phyloP scores from a whole-genome alignment of 2,329 filamentous ascomycete species.

The Lachnellula suecica region DNA sequence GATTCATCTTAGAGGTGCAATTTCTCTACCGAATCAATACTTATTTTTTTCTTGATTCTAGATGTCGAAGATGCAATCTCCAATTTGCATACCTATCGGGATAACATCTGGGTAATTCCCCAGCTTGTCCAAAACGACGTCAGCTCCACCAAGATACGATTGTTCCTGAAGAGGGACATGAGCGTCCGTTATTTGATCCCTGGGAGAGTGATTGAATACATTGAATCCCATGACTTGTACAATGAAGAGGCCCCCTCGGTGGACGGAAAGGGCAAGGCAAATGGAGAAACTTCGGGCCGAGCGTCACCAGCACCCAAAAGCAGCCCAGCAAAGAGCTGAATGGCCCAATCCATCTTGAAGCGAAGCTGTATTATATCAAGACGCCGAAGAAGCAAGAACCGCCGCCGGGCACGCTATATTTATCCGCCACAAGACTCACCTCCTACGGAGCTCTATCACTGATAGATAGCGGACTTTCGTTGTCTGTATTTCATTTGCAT shows the following conservation, averaged over 20 bases:
- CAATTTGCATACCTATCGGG: slow-evolving; percentile 58
- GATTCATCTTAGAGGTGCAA: no score
- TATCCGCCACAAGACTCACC: no score
- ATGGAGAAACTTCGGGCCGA: slow-evolving; percentile 16
- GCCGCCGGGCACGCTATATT: neutral
- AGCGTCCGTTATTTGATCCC: slow-evolving; percentile 78
- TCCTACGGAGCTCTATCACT: no score
- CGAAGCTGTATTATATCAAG: neutral
- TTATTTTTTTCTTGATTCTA: no score
- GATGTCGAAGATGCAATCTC: slow-evolving; percentile 42
- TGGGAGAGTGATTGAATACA: slow-evolving; percentile 72
- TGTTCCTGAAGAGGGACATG: slow-evolving; percentile 78
- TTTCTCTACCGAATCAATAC: no score
- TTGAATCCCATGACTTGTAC: slow-evolving; percentile 66
- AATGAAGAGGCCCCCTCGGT: slow-evolving; percentile 41
- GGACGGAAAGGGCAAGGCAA: slow-evolving; percentile 24
- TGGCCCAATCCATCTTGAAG: neutral
- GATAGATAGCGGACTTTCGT: neutral
- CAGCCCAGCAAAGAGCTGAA: slow-evolving; percentile 15
- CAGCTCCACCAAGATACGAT: slow-evolving; percentile 77
- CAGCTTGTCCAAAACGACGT: slow-evolving; percentile 87
- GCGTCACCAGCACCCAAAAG: slow-evolving; percentile 15
- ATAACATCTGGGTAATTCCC: slow-evolving; percentile 85
- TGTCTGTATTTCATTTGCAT: neutral
- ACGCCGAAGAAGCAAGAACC: neutral